Conservation (phyloP, 257 asterid genomes). For the Solanum okadae region DNA sequence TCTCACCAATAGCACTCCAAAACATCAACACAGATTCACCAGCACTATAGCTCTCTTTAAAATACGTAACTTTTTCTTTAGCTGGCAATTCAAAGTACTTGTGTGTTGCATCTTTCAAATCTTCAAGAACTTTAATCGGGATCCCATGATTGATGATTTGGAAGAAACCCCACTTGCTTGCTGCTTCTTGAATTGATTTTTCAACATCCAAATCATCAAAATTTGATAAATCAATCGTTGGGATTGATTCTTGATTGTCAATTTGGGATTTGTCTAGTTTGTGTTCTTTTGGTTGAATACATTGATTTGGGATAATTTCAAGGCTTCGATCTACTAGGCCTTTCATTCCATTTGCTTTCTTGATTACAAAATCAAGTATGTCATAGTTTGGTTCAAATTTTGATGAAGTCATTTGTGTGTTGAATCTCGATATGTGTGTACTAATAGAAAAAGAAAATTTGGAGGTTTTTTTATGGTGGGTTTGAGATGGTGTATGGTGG, state of each 20-base stretch:
- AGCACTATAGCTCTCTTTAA: slow-evolving; percentile 27
- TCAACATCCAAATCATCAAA: slow-evolving; percentile 20
- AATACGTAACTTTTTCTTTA: slow-evolving; percentile 33
- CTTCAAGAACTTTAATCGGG: slow-evolving; percentile 36
- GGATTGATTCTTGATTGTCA: slow-evolving; percentile 21
- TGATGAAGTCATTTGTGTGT: neutral
- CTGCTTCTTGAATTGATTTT: slow-evolving; percentile 32
- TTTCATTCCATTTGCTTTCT: slow-evolving; percentile 32
- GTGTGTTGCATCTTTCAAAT: slow-evolving; percentile 20
- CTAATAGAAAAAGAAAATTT: neutral
- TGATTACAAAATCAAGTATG: slow-evolving; percentile 24
- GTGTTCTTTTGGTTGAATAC: slow-evolving; percentile 27
- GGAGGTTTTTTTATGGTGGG: neutral
- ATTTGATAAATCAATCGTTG: slow-evolving; percentile 35
- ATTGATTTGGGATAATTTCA: slow-evolving; percentile 14
- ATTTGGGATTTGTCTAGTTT: slow-evolving; percentile 13
- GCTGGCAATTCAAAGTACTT: slow-evolving; percentile 32
- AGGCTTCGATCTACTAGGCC: slow-evolving; percentile 32
- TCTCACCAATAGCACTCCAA: neutral
- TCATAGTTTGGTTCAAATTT: neutral
- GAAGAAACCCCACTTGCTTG: slow-evolving; percentile 41
- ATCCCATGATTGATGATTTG: slow-evolving; percentile 47
- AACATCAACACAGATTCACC: slow-evolving; percentile 20
- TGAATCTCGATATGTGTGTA: neutral
- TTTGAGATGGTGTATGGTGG: too few relatives aligned